phyloP scores from a whole-genome alignment of 1,139 yeast species.

The Suhomyces yuchorum region DNA sequence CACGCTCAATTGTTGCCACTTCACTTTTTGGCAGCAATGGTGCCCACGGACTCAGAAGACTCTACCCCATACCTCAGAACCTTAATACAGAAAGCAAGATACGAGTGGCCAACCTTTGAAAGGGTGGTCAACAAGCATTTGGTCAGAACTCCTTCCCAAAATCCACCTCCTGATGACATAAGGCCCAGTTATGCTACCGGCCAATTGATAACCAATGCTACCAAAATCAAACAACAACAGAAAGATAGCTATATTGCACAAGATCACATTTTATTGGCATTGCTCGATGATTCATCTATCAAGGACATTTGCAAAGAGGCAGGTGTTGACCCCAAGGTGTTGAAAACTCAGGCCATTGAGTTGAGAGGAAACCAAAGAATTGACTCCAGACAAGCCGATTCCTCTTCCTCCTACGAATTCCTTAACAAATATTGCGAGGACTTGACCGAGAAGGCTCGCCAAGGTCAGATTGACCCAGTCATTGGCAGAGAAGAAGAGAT shows the following conservation, averaged over 20 bases:
- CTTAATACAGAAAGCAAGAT: conserved; percentile 83
- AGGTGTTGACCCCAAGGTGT: conserved; percentile 64
- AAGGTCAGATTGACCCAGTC: conserved; percentile 96
- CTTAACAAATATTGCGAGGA: conserved; percentile 88
- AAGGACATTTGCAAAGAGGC: conserved; percentile 76
- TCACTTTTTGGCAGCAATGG: conserved; percentile 91
- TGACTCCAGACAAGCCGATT: conserved; percentile 92
- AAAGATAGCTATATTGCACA: conserved; percentile 92
- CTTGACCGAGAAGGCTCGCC: conserved; percentile 88
- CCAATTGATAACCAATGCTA: conserved; percentile 67
- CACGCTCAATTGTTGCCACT: conserved; percentile 83
- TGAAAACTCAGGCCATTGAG: conserved; percentile 79
- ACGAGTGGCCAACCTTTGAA: conserved; percentile 81
- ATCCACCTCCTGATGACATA: conserved; percentile 80
- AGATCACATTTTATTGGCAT: conserved; percentile 86
- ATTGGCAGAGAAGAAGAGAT: conserved; percentile 99
- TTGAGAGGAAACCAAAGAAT: conserved; percentile 90
- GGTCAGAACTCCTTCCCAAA: conserved; percentile 83
- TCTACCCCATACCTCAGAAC: conserved; percentile 76
- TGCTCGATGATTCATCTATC: conserved; percentile 75
- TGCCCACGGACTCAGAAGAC: conserved; percentile 70
- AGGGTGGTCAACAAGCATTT: conserved; percentile 77
- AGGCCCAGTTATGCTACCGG: conserved; percentile 72
- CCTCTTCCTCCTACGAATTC: conserved; percentile 81
- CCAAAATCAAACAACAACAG: conserved; percentile 78